phyloP scores from a whole-genome alignment of 2,329 filamentous ascomycete genomes.

The Clonostachys chloroleuca region DNA sequence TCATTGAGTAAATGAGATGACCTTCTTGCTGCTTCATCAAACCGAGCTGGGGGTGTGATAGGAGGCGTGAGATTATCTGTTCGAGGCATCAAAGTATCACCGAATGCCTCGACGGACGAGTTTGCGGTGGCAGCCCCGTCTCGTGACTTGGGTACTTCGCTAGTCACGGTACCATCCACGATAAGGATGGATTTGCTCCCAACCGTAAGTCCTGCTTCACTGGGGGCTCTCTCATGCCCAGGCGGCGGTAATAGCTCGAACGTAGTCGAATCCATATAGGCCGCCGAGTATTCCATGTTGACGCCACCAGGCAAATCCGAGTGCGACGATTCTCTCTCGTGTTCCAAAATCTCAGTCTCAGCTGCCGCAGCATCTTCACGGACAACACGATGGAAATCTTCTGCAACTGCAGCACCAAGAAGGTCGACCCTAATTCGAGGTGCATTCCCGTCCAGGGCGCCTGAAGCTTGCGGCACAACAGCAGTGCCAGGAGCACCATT shows the following conservation, averaged over 20 bases:
- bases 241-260: slow-evolving; percentile 25
- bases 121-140: slow-evolving; percentile 38
- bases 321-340: slow-evolving; percentile 9
- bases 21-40: slow-evolving; percentile 38
- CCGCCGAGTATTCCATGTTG: slow-evolving; percentile 34
- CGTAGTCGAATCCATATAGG: slow-evolving; percentile 31
- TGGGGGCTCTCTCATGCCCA: slow-evolving; percentile 33
- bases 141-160: slow-evolving; percentile 44
- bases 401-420: slow-evolving; percentile 71
- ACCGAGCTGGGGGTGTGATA: slow-evolving; percentile 49
- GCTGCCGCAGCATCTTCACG: slow-evolving; percentile 52
- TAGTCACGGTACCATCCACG: slow-evolving; percentile 62
- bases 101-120: slow-evolving; percentile 47
- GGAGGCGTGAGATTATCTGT: slow-evolving; percentile 55
- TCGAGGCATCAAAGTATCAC: slow-evolving; percentile 43
- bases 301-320: slow-evolving; percentile 16
- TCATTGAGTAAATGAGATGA: slow-evolving; percentile 53
- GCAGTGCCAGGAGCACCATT: slow-evolving; percentile 30
- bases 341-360: slow-evolving; percentile 14
- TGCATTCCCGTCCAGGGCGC: slow-evolving; percentile 32
- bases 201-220: slow-evolving; percentile 60
- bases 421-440: slow-evolving; percentile 71
- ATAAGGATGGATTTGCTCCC: slow-evolving; percentile 92
- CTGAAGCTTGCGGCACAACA: slow-evolving; percentile 31
- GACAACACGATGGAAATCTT: slow-evolving; percentile 75